Base-by-base conservation (phyloP, 2,329 filamentous ascomycete species). In the Calonectria ilicicola region DNA sequence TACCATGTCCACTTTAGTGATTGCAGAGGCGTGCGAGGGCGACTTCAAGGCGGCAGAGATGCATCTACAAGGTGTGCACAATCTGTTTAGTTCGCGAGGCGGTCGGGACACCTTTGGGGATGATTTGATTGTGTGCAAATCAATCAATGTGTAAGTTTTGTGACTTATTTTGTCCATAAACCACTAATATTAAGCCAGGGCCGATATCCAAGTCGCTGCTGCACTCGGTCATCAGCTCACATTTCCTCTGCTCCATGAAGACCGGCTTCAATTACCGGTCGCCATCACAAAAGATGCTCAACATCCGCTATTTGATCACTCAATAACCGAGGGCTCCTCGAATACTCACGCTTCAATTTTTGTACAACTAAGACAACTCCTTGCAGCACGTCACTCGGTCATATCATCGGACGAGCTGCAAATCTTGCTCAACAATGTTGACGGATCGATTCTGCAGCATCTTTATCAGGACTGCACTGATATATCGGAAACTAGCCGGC, bases 1-100 rank as follows among this genome's bases (percentile, higher is more conserved):
- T 40, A 23, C 66, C 19, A 68, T 68, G 53, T 60, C 66, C 3
- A 63, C 66, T n/a, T 62, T 68, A 27, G 66, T 27, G 17, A 62
- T 62, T 32, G 29, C 60, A 19, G 53, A 62, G 29, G 26, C 40
- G 32, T 62, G 17, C 9, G 66, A 68, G 21, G 23, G 42, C 14
- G 46, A 68, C 32, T 68, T 68, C 23, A 29, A 46, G 26, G 66
- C 66, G 10, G 66, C 66, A 49, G 56, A 62, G 42, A 47, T 23
- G 44, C 66, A 68, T 42, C 23, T 68, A 3, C 53, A 14, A 19
- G 42, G 27, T 21, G 66, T 68, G 15, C 66, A 68, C 7, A 29
- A 62, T 32, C 21, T 68, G 2, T 38, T 51, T 27, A 68, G 3
- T 12, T 68, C 66, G 42, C 14, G 44, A n/a, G 66, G 66, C 15